Base-by-base conservation (phyloP, 2,329 filamentous ascomycete species). In the Colletotrichum cordylinicola region DNA sequence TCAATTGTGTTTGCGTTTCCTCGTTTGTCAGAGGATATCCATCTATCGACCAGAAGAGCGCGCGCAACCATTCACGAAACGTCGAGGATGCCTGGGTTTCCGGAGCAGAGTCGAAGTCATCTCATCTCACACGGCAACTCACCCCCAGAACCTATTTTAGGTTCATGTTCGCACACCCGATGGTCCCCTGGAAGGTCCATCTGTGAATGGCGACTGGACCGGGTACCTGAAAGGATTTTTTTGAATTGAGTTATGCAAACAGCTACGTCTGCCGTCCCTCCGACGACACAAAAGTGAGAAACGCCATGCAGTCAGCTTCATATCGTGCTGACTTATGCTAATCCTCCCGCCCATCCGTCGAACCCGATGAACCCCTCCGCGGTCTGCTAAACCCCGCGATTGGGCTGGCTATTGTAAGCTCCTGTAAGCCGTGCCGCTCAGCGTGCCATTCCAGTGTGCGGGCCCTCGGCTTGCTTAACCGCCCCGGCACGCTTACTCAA, bases 221-320 rank as follows among this genome's bases (percentile, higher is more conserved):
- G 43, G 31, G 58, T 37, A 21, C 31, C 31, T 62, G n/a, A 37
- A 62, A 52, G 12, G 43, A 52, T 52, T 37, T 29, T 27, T 35
- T 10, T 8, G 10, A 62, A 62, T 37, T 62, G 58, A 35, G 58
- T 37, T 62, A 6, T 35, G 43, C 43, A 52, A 52, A 52, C 10
- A 52, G n/a, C 43, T 52, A 21, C 43, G 24, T 27, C 24, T 27
- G 24, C 24, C 9, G 9, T 31, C 29, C 16, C 56, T 33, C 13
- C 60, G n/a, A 35, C 18, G 29, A 35, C 33, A 3, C 21, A 13
- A 65, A 35, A 29, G 29, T 9, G 12, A 29, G 61, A 65, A 12
- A 21, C 24, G 27, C 33, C 70, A 70, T 70, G 71, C 71, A 62
- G 66, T 74, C 58, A 74, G 67, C 71, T 48, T 43, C 39, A 56